phyloP scores from a whole-genome alignment of 169 alveolate species.

The Cryptosporidium ubiquitum region DNA sequence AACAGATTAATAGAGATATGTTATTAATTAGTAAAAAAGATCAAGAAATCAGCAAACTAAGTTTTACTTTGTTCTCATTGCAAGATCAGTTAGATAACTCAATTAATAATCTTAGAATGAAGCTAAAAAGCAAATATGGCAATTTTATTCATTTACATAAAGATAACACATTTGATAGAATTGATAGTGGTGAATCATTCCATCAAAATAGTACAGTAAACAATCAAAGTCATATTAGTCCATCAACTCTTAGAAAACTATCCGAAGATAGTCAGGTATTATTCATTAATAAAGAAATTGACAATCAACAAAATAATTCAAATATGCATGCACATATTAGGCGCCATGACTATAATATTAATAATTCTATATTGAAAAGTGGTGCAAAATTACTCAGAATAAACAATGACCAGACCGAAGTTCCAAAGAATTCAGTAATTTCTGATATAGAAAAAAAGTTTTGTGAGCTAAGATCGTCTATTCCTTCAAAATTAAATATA shows the following conservation, averaged over 20 bases:
- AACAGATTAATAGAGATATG: neutral
- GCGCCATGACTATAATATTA: constrained; percentile 14
- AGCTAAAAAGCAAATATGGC: constrained; percentile 42
- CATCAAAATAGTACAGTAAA: neutral
- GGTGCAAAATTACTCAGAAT: constrained; percentile 15
- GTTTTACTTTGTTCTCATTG: constrained; percentile 8
- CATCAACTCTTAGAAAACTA: neutral
- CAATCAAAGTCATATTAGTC: neutral
- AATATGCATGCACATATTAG: constrained; percentile 9
- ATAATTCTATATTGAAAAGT: neutral
- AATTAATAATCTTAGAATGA: constrained; percentile 29
- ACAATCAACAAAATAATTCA: neutral
- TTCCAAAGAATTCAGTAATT: neutral
- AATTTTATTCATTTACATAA: neutral
- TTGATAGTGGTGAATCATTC: neutral
- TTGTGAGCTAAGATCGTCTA: neutral
- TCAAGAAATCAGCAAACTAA: constrained; percentile 38
- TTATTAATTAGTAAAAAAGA: constrained; percentile 37
- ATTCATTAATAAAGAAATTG: neutral
- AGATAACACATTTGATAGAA: neutral
- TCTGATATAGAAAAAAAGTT: neutral
- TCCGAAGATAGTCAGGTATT: neutral
- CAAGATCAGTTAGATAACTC: constrained; percentile 64
- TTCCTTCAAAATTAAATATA: constrained; percentile 13
- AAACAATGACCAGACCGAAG: neutral